Conservation (phyloP, 2,329 filamentous ascomycete genomes). For the Fusarium buxicola region DNA sequence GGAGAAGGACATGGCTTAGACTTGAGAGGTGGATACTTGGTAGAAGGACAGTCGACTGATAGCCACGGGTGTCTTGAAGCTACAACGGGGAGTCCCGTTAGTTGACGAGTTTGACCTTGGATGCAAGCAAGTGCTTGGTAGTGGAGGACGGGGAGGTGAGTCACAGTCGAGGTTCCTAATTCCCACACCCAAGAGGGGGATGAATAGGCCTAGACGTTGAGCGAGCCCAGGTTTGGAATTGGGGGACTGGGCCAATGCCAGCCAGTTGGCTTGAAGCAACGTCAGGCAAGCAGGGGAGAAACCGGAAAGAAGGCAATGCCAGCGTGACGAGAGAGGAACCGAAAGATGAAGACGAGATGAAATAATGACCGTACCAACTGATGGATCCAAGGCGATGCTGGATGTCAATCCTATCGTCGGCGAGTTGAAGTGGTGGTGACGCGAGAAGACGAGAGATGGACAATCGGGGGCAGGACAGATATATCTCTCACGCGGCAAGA, state of each 20-base stretch:
- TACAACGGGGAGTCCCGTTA: slow-evolving; percentile 47
- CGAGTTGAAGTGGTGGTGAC: slow-evolving; percentile 30
- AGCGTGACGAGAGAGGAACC: slow-evolving; percentile 16
- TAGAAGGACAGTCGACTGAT: slow-evolving; percentile 44
- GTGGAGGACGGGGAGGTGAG: slow-evolving; percentile 47
- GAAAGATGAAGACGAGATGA: slow-evolving; percentile 32
- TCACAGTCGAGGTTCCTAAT: slow-evolving; percentile 49
- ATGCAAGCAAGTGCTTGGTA: slow-evolving; percentile 42
- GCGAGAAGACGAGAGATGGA: slow-evolving; percentile 28
- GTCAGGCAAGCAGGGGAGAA: slow-evolving; percentile 13
- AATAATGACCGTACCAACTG: slow-evolving; percentile 42
- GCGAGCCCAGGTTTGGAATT: slow-evolving; percentile 34
- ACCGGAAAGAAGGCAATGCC: slow-evolving; percentile 17
- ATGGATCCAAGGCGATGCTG: slow-evolving; percentile 31
- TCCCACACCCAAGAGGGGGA: slow-evolving; percentile 40
- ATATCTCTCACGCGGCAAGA: slow-evolving; percentile 31
- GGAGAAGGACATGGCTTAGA: slow-evolving; percentile 62
- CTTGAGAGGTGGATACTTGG: slow-evolving; percentile 46
- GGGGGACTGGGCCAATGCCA: slow-evolving; percentile 40
- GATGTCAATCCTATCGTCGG: slow-evolving; percentile 30
- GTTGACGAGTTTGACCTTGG: slow-evolving; percentile 43
- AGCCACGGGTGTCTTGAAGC: slow-evolving; percentile 50
- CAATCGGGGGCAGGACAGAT: slow-evolving; percentile 21
- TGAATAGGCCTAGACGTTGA: slow-evolving; percentile 39
- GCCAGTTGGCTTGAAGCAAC: slow-evolving; percentile 19